These are phyloP conservation scores for Eimeria tenella DNA, from an alignment of 169 alveolate species.

Conservation along the genomic window DNA sequence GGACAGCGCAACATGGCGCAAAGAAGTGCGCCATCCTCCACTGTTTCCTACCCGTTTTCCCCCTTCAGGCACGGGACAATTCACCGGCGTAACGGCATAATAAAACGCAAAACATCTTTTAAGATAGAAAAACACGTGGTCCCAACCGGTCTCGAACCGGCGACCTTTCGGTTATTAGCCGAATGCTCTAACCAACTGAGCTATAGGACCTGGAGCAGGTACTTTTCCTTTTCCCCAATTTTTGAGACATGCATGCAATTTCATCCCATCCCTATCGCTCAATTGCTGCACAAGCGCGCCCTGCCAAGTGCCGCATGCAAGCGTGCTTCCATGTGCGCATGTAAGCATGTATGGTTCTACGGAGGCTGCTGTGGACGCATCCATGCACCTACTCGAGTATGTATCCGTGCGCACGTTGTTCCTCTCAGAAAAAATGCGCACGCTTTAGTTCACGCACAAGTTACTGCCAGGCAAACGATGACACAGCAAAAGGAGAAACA, in stretches of 20 bases:
- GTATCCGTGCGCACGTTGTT: too few relatives aligned
- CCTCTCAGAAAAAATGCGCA: too few relatives aligned
- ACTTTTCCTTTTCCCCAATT: background rate
- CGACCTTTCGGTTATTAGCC: conserved; percentile 99
- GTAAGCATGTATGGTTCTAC: too few relatives aligned
- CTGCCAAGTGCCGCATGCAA: background rate
- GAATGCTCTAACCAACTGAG: conserved; percentile 99
- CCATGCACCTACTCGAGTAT: too few relatives aligned
- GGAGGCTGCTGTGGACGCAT: too few relatives aligned
- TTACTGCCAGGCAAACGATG: too few relatives aligned
- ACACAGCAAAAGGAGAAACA: too few relatives aligned
- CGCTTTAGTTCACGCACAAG: too few relatives aligned
- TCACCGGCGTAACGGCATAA: background rate
- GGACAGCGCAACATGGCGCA: too few relatives aligned
- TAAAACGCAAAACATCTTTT: background rate
- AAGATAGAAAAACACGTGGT: conserved; percentile 82
- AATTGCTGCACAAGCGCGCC: background rate
- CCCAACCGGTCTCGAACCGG: conserved; percentile 99
- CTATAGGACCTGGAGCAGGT: conserved; percentile 91
- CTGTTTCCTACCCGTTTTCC: too few relatives aligned
- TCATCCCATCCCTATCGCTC: background rate
- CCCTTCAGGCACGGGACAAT: too few relatives aligned
- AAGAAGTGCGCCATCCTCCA: too few relatives aligned
- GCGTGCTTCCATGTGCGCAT: background rate
- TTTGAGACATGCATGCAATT: background rate